Percentiles rank a stretch among this genome's conserved stretches.
Conservation (phyloP, 1,284 basidiomycete genomes). For the Singerocomus inundabilis region DNA sequence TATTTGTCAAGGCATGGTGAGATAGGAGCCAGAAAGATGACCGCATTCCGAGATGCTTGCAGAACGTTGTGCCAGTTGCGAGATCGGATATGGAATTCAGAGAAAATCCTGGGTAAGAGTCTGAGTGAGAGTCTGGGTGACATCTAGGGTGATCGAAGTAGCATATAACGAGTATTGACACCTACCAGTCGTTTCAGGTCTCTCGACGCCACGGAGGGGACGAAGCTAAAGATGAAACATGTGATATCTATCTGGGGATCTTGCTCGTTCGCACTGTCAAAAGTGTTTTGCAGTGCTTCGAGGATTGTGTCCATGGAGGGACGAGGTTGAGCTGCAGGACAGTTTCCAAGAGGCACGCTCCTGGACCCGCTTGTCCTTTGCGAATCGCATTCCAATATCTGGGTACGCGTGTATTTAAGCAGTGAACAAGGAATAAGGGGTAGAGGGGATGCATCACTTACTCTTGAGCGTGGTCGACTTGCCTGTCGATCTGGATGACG, state of each 20-base stretch:
- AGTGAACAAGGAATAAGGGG: not conserved
- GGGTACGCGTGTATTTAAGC: conserved; percentile 10
- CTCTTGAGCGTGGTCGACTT: conserved; percentile 71
- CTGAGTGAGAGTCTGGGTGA: conserved; percentile 19
- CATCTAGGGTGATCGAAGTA: conserved; percentile 10
- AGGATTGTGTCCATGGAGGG: conserved; percentile 65
- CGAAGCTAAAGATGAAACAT: too few species aligned
- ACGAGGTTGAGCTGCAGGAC: conserved; percentile 78
- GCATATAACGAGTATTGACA: conserved; percentile 44
- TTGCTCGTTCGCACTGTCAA: conserved; percentile 41
- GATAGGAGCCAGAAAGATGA: conserved; percentile 70
- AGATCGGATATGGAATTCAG: conserved; percentile 34
- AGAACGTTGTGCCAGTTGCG: conserved; percentile 29
- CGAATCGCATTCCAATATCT: conserved; percentile 71
- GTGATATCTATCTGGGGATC: too few species aligned
- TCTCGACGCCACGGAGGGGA: too few species aligned
- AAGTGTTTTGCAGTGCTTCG: conserved; percentile 41
- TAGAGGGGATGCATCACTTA: conserved; percentile 26
- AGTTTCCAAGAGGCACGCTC: conserved; percentile 70
- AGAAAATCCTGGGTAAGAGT: conserved; percentile 22
- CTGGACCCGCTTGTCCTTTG: conserved; percentile 48
- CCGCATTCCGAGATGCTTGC: conserved; percentile 53
- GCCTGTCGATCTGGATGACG: conserved; percentile 37
- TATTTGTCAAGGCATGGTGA: conserved; percentile 71
- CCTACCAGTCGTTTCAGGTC: conserved; percentile 54